Evolutionary conservation across 495 filamentous ascomycete species (phyloP).

Genomic region (Tuber brumale): DNA sequence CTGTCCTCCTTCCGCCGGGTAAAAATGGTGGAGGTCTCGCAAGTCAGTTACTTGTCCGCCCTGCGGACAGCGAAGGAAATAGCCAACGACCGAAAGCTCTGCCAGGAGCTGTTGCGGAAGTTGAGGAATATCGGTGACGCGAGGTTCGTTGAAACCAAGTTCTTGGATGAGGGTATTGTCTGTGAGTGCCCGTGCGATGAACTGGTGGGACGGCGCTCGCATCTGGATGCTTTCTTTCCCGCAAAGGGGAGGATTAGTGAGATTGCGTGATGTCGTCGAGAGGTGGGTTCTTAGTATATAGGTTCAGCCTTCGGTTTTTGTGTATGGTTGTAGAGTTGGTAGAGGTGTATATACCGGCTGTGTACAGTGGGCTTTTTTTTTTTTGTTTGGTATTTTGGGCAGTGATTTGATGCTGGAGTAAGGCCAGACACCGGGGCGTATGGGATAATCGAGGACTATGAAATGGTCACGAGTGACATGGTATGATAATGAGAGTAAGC

Average conservation of each 20-base stretch:
- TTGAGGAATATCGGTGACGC: neutral
- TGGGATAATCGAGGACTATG: neutral
- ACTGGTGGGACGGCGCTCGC: neutral
- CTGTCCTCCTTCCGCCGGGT: conserved; percentile 1
- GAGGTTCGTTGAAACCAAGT: neutral
- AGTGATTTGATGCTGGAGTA: neutral
- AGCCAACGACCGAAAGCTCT: neutral
- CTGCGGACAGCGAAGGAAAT: neutral
- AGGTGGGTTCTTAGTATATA: neutral
- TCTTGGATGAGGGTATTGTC: neutral
- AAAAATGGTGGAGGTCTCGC: neutral
- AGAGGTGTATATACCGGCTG: neutral
- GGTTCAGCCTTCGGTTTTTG: neutral
- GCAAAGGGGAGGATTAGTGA: neutral
- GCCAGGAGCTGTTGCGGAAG: neutral
- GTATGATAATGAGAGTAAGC: neutral
- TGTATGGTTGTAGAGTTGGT: neutral
- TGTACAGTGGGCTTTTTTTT: neutral
- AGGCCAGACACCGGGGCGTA: neutral
- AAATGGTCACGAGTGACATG: neutral
- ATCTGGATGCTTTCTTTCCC: neutral
- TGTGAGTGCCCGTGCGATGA: neutral
- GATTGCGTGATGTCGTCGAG: neutral
- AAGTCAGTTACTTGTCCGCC: neutral
- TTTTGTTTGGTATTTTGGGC: neutral